Percentiles rank a stretch among this genome's conserved stretches.
Evolutionary conservation across 192 early-diverging fungal species (phyloP).

Genomic region (Backusella australiensis): DNA sequence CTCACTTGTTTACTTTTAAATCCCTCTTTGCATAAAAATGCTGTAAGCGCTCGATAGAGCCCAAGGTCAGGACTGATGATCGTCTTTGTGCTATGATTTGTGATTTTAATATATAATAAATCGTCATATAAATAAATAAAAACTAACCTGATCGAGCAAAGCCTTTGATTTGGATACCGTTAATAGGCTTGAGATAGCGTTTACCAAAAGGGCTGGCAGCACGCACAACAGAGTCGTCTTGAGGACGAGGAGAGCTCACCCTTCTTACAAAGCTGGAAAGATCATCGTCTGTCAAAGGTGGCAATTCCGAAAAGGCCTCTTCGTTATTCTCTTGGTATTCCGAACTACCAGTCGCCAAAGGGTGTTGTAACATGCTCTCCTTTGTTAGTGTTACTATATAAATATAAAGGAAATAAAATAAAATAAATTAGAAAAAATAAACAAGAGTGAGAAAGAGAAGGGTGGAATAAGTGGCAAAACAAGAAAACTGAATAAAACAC

Average conservation of each 20-base stretch:
- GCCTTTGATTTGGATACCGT: constrained; percentile 33
- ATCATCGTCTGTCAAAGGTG: constrained; percentile 20
- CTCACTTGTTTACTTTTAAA: constrained; percentile 47
- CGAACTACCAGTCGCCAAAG: constrained; percentile 1
- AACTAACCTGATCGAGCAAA: constrained; percentile 35
- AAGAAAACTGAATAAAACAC: background rate
- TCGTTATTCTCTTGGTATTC: background rate
- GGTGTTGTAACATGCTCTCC: constrained; percentile 14
- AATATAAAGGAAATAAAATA: background rate
- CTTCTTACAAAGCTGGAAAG: background rate
- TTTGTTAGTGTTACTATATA: background rate
- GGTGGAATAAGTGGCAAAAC: background rate
- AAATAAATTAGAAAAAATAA: background rate
- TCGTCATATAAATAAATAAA: background rate
- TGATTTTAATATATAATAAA: background rate
- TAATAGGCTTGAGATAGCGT: constrained; percentile 30
- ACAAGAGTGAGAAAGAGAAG: constrained; percentile 1
- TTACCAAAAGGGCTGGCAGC: constrained; percentile 23
- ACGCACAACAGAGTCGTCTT: constrained; percentile 20
- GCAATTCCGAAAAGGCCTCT: background rate
- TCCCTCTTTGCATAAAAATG: constrained; percentile 55
- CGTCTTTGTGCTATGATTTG: constrained; percentile 32
- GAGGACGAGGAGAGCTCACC: background rate
- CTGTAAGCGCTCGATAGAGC: constrained; percentile 56
- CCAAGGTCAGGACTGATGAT: constrained; percentile 50